Base-by-base conservation (phyloP, 2,329 filamentous ascomycete genomes). In the Scleromitrula shiraiana region DNA sequence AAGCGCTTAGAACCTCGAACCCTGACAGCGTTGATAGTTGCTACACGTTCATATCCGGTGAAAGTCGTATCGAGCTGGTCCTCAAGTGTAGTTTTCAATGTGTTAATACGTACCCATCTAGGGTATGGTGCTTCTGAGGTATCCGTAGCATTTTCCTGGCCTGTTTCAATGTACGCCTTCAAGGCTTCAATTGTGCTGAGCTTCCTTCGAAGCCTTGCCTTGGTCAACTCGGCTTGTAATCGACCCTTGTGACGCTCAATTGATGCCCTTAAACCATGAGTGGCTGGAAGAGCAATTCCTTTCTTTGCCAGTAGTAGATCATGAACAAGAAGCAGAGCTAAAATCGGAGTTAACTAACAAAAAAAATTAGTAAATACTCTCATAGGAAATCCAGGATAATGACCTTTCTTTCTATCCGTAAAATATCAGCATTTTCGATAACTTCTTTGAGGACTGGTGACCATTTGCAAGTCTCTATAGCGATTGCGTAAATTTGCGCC, bases 81-180 rank as follows among this genome's bases (percentile, higher is more conserved):
- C 15, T 83, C 74, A 5, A 95, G 64, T 0, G 75, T 83, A 9
- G 82, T 83, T 57, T 81, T 83, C 10, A 96, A 68, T 0, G 82
- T 80, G 62, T 97, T 98, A 53, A 97, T 74, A 2, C 93, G 80
- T 33, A 95, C 80, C 93, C 93, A 98, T 46, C 93, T 80, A n/a
- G 89, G 90, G 62, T 91, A 85, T 33, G 70, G 68, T 41, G 59
- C 54, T 35, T 61, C 54, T 3, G 55, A 59, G 5, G 55, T 55
- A 30, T 60, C 54, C 4, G 52, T 49, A 0, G 64, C 64, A 27
- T 75, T 68, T 52, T 76, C 70, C 22, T 73, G 69, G 5, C 74
- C 68, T 7, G 69, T 69, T 17, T 73, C 71, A 44, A 88, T 68
- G 49, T 77, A 70, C 22, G 72, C 70, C 36, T 75, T 76, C 46